Base-by-base conservation (phyloP, 2,329 filamentous ascomycete species). In the Sporothrix sp. region DNA sequence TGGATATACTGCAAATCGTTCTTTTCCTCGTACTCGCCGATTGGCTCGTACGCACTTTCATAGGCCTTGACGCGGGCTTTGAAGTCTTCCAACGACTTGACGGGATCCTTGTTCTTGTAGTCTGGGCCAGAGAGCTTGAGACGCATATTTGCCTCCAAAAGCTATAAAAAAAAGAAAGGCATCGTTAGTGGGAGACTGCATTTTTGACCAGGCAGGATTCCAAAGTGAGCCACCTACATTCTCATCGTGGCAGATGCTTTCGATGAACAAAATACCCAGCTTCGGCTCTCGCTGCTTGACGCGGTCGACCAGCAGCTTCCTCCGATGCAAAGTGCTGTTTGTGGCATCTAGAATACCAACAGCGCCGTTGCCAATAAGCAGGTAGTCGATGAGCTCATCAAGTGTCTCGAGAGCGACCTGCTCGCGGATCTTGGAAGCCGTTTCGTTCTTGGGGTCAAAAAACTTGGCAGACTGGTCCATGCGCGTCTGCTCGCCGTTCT, bases 311-410 rank as follows among this genome's bases (percentile, higher is more conserved):
- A 98, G 78, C 23, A 85, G 76, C 66, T 91, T 83, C 45, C 93
- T 81, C 33, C 93, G 84, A 56, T 87, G 79, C 45, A 95, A 76
- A 0, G 93, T 98, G 70, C 90, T 96, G 70, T 98, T 98, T 7
- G 93, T 98, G 7, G 93, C 93, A 67, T 98, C 93, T 11, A 98
- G 79, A 56, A 98, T 97, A 33, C 93, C 93, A 9, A 97, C 87
- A 27, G 89, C 87, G 42, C 93, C 93, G 25, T 85, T 87, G 49
- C 82, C 75, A 21, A 82, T 74, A 30, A 97, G 72, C 10, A 98
- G 81, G 65, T 95, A 98, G 59, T 95, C 85, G 42, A 98, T 69
- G 8, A 97, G 74, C 63, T 98, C 93, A 60, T 98, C 87, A 46
- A 97, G 70, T 1, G 93, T 97, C 48, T 91, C 86, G 65, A 96